Evolutionary conservation across 768 basidiomycete genomes (phyloP), one percentile per base, ranked within the genome.

Genomic region (Rickenella mellea): DNA sequence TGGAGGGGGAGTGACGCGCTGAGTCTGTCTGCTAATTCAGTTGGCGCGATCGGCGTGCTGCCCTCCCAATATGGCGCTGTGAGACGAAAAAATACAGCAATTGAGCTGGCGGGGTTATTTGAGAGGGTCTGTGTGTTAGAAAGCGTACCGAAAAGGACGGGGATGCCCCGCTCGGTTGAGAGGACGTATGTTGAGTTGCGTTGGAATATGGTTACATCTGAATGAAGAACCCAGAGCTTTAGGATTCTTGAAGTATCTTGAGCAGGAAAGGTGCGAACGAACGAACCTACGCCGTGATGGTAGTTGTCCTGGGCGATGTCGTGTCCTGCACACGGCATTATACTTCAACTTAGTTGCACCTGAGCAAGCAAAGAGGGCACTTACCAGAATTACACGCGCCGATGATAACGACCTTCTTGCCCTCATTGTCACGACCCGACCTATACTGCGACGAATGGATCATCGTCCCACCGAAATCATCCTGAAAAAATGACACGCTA

Each of bases 121-220:
- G 24, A 11, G 27, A 52, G 54, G 8, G 42, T 64, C 61, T 53
- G 3, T 48, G 41, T 41, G 61, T 48, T n/a, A 29, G 3, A 32
- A 20, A 14, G 3, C 47, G 41, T 41, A 62, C 47, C 12, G 24
- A 3, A 32, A 20, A 14, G 24, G 21, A 45, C 51, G 2, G 60
- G 64, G 36, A 61, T 52, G 12, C 68, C 66, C n/a, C 64, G 46
- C 42, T 61, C 56, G 3, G 65, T 57, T 0, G 61, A 52, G 63
- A 72, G 67, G 46, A 71, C 59, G 51, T 71, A 74, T 6, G 70
- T 74, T 14, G 58, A 55, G 48, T 69, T 65, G 19, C 80, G 67
- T 56, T 84, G 80, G 49, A 63, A 68, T 64, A 78, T 71, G 0
- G 74, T 76, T 5, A 76, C 70, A 46, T 76, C 76, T 76, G 38